Evolutionary conservation across 2,329 filamentous ascomycete species (phyloP).

Genomic region (Monosporascus cannonballus): DNA sequence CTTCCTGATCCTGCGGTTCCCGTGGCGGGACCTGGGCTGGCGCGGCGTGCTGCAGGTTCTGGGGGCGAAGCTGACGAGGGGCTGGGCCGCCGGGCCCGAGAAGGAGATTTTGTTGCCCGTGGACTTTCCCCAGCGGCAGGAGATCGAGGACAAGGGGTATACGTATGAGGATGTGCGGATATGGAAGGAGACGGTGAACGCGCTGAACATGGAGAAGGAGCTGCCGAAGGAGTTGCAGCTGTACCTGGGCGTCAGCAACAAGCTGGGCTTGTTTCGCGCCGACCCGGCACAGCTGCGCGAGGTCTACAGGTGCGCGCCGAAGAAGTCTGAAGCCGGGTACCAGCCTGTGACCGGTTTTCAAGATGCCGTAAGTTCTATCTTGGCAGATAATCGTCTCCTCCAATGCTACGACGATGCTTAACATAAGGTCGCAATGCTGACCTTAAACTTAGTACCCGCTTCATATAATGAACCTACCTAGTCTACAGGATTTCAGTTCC

Average conservation of each 20-base stretch:
- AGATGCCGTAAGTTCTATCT: slow-evolving; percentile 52
- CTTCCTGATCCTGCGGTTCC: slow-evolving; percentile 63
- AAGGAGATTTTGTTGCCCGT: slow-evolving; percentile 63
- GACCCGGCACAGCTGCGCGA: slow-evolving; percentile 51
- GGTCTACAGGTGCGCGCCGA: slow-evolving; percentile 56
- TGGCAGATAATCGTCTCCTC: neutral
- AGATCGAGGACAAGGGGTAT: slow-evolving; percentile 56
- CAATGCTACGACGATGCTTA: neutral
- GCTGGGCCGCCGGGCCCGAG: slow-evolving; percentile 46
- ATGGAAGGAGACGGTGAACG: slow-evolving; percentile 52
- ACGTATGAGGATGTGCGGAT: slow-evolving; percentile 55
- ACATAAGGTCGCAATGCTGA: slow-evolving; percentile 7
- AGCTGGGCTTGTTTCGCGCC: slow-evolving; percentile 62
- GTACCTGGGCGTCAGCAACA: slow-evolving; percentile 62
- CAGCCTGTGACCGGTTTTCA: slow-evolving; percentile 63
- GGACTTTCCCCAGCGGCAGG: slow-evolving; percentile 48
- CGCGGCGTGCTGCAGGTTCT: slow-evolving; percentile 38
- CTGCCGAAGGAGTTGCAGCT: slow-evolving; percentile 55
- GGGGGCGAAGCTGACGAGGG: slow-evolving; percentile 45
- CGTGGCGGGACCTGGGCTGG: slow-evolving; percentile 47
- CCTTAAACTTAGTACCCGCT: slow-evolving; percentile 53
- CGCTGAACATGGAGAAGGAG: slow-evolving; percentile 52
- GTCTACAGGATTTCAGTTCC: slow-evolving; percentile 54
- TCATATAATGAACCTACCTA: slow-evolving; percentile 60
- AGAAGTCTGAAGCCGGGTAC: slow-evolving; percentile 51